Percentiles rank a stretch among this genome's conserved stretches.
Evolutionary conservation across 805 yeast species (phyloP).

Genomic region (Wickerhamiella alocasiicola): DNA sequence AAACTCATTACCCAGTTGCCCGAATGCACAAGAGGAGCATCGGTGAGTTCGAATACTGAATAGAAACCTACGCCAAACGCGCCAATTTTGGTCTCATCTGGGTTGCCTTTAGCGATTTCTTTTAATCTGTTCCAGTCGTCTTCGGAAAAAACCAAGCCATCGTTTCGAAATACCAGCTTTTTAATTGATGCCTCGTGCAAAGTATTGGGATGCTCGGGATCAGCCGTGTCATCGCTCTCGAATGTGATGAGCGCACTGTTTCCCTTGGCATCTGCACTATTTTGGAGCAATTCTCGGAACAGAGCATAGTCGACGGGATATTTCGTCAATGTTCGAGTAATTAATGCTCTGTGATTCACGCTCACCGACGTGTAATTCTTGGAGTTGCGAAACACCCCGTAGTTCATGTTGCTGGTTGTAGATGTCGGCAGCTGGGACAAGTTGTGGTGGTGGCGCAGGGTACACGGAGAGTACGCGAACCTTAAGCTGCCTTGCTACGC

Average conservation of each 20-base stretch:
- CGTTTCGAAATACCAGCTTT: constrained; percentile 22
- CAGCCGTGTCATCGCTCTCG: constrained; percentile 9
- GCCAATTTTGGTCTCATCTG: constrained; percentile 33
- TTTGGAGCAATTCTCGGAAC: constrained; percentile 31
- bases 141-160: constrained; percentile 27
- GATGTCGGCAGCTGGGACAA: no score
- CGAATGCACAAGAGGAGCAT: constrained; percentile 56
- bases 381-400: constrained; percentile 16
- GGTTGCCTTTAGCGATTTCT: constrained; percentile 34
- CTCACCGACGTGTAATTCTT: constrained; percentile 25
- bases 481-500: no score
- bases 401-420: constrained; percentile 20
- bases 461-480: no score
- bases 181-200: constrained; percentile 24
- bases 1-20: constrained; percentile 29
- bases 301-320: constrained; percentile 34
- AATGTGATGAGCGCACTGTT: constrained; percentile 26
- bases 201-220: constrained; percentile 14
- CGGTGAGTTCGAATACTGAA: constrained; percentile 68
- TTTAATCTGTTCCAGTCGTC: constrained; percentile 31
- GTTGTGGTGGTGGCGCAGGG: no score
- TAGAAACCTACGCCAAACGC: constrained; percentile 44
- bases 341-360: constrained; percentile 32
- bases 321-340: constrained; percentile 32
- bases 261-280: constrained; percentile 32